phyloP scores from a whole-genome alignment of 176 grass and related monocot genomes.

The Oryza rufipogon region DNA sequence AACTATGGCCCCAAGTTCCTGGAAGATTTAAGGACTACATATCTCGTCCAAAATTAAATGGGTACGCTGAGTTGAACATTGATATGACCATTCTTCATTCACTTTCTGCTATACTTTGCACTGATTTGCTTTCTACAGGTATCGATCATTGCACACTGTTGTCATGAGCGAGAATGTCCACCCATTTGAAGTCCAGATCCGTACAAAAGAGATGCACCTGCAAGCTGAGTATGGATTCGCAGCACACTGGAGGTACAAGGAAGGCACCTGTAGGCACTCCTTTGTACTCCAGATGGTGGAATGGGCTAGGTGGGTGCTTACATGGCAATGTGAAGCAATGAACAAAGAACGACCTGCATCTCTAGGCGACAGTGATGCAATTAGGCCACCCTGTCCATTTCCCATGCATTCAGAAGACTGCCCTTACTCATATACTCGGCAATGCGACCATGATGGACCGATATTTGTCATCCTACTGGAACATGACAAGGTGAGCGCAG shows the following conservation, averaged over 20 bases:
- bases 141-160: constrained; percentile 68
- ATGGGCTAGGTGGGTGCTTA: constrained; percentile 75
- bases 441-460: constrained; percentile 61
- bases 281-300: constrained; percentile 80
- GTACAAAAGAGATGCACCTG: constrained; percentile 68
- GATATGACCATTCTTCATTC: not conserved
- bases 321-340: constrained; percentile 73
- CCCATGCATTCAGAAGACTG: constrained; percentile 75
- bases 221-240: constrained; percentile 75
- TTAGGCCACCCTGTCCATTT: constrained; percentile 61
- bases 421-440: constrained; percentile 60
- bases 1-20: constrained; percentile 51
- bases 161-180: constrained; percentile 46
- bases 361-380: constrained; percentile 1
- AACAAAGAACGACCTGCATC: constrained; percentile 18
- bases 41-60: constrained; percentile 58
- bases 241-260: constrained; percentile 81
- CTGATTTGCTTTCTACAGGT: constrained; percentile 46
- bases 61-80: constrained; percentile 37
- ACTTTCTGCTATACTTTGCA: not conserved
- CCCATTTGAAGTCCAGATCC: constrained; percentile 67
- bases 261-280: constrained; percentile 55
- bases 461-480: constrained; percentile 73
- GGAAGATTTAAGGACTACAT: constrained; percentile 75
- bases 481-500: constrained; percentile 65